Evolutionary conservation across 1,284 basidiomycete species (phyloP).

Genomic region (Inonotus obliquus): DNA sequence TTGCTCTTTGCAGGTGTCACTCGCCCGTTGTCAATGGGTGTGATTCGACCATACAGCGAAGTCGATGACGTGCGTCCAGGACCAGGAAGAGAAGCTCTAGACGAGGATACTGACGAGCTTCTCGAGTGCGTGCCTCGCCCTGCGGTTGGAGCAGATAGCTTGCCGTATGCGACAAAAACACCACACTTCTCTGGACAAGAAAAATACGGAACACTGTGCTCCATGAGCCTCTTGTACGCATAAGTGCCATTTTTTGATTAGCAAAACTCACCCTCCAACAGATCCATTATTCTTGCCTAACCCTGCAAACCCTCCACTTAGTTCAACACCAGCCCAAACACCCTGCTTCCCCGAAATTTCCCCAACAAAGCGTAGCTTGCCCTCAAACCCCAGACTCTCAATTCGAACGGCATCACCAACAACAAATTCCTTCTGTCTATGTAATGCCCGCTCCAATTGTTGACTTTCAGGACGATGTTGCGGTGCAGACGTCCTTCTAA

Average conservation of each 20-base stretch:
- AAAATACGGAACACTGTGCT: slow-evolving; percentile 79
- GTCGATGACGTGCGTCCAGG: slow-evolving; percentile 32
- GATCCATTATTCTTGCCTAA: slow-evolving; percentile 95
- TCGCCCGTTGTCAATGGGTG: slow-evolving; percentile 38
- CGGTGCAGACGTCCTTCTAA: slow-evolving; percentile 14
- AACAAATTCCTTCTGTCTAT: slow-evolving; percentile 47
- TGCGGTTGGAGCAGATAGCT: slow-evolving; percentile 76
- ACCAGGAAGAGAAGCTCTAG: slow-evolving; percentile 44
- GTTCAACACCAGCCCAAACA: slow-evolving; percentile 87
- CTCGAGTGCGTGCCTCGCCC: slow-evolving; percentile 48
- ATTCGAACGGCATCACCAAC: slow-evolving; percentile 81
- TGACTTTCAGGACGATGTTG: slow-evolving; percentile 47
- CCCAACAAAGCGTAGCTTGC: slow-evolving; percentile 73
- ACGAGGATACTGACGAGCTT: slow-evolving; percentile 79
- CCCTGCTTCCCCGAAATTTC: slow-evolving; percentile 84
- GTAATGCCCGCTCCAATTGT: slow-evolving; percentile 53
- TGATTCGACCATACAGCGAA: slow-evolving; percentile 36
- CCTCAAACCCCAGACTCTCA: slow-evolving; percentile 83
- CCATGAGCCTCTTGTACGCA: neutral
- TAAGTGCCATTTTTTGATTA: neutral
- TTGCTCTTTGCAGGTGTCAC: slow-evolving; percentile 31
- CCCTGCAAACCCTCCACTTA: slow-evolving; percentile 81
- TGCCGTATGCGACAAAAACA: slow-evolving; percentile 82
- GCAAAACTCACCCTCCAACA: slow-evolving; percentile 76
- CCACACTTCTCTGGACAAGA: slow-evolving; percentile 81